Evolutionary conservation across 768 basidiomycete genomes (phyloP).

Genomic region (Mycena albidolilacea): DNA sequence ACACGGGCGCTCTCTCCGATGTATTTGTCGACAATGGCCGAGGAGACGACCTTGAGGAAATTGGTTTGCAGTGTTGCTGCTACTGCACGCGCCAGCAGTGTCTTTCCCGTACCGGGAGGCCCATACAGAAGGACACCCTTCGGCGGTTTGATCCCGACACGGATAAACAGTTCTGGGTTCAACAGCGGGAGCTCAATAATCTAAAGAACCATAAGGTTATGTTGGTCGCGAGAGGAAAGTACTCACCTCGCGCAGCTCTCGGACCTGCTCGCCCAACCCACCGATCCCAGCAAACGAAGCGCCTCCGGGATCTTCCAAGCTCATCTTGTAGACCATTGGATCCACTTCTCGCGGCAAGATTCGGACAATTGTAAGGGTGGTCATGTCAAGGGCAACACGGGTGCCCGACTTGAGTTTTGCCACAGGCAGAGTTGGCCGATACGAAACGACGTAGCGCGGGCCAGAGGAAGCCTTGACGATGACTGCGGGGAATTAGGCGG

Average conservation of each 20-base stretch:
- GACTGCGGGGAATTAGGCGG: slow-evolving; percentile 62
- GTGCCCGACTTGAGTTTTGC: slow-evolving; percentile 94
- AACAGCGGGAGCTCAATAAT: slow-evolving; percentile 96
- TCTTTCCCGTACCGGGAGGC: slow-evolving; percentile 99
- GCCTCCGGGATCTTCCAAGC: slow-evolving; percentile 95
- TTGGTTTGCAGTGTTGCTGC: slow-evolving; percentile 96
- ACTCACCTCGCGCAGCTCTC: slow-evolving; percentile 93
- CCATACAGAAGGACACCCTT: slow-evolving; percentile 98
- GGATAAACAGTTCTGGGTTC: slow-evolving; percentile 97
- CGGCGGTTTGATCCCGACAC: slow-evolving; percentile 94
- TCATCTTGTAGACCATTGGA: slow-evolving; percentile 99
- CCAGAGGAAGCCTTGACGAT: slow-evolving; percentile 99
- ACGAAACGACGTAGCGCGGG: slow-evolving; percentile 98
- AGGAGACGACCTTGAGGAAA: slow-evolving; percentile 98
- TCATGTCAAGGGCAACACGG: slow-evolving; percentile 99
- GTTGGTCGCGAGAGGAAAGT: background rate
- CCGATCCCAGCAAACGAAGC: slow-evolving; percentile 98
- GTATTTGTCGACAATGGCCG: slow-evolving; percentile 98
- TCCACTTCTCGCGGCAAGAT: slow-evolving; percentile 98
- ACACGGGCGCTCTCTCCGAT: slow-evolving; percentile 98
- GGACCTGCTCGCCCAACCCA: slow-evolving; percentile 95
- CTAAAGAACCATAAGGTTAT: slow-evolving; percentile 52
- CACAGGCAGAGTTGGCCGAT: slow-evolving; percentile 92
- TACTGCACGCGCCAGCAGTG: slow-evolving; percentile 92
- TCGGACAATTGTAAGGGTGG: slow-evolving; percentile 98